Conservation (phyloP, 2,329 filamentous ascomycete species). For the Aspergillus candidus region DNA sequence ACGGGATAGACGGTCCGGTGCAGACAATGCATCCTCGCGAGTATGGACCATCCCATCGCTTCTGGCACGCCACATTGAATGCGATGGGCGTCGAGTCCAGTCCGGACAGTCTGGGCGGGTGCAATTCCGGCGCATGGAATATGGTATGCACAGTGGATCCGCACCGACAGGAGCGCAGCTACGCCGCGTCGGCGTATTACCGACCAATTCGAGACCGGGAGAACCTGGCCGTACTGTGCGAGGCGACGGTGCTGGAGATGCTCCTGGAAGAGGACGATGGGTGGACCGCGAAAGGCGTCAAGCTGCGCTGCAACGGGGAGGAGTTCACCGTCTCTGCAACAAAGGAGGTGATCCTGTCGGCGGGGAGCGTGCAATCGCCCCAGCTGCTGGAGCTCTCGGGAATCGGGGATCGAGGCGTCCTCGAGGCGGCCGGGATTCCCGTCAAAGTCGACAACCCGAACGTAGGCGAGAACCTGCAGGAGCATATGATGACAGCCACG, state of each 20-base stretch:
- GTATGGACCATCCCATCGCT: conserved; percentile 32
- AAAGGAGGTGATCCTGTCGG: conserved; percentile 54
- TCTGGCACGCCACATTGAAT: conserved; percentile 43
- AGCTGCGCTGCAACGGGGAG: conserved; percentile 33
- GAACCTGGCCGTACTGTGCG: conserved; percentile 46
- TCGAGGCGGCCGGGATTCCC: conserved; percentile 40
- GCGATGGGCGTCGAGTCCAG: conserved; percentile 34
- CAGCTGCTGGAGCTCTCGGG: conserved; percentile 58
- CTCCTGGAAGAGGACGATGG: conserved; percentile 25
- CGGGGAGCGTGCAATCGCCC: conserved; percentile 53
- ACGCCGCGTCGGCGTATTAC: conserved; percentile 40
- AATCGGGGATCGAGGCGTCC: conserved; percentile 46
- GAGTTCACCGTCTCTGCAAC: conserved; percentile 29
- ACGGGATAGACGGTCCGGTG: conserved; percentile 32
- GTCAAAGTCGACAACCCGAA: conserved; percentile 40
- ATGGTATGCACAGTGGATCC: conserved; percentile 24
- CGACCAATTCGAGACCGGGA: conserved; percentile 30
- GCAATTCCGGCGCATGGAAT: conserved; percentile 39
- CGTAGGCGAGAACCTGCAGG: conserved; percentile 48
- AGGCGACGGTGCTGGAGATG: conserved; percentile 44
- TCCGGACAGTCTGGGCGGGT: conserved; percentile 33
- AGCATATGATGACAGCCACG: conserved; percentile 32
- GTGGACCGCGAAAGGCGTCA: conserved; percentile 36
- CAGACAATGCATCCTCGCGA: conserved; percentile 19
- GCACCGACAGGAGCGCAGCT: conserved; percentile 31